These are phyloP conservation scores for Chlorencoelia australis DNA, from an alignment of 2,329 filamentous ascomycete species.

Conservation along the genomic window DNA sequence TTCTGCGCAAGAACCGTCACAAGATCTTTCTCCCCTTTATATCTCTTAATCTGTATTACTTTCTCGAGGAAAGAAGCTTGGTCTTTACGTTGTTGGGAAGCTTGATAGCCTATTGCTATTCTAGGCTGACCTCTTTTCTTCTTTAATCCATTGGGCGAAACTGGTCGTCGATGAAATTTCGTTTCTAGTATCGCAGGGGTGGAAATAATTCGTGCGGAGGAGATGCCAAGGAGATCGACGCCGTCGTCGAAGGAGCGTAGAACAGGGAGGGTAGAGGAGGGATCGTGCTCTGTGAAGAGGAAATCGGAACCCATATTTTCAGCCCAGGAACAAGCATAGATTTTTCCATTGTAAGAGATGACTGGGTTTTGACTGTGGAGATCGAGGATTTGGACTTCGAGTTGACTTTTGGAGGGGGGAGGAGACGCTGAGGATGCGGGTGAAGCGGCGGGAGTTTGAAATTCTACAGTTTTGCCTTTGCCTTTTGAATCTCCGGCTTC, in stretches of 20 bases:
- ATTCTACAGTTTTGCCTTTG: not conserved
- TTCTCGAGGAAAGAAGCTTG: slow-evolving; percentile 52
- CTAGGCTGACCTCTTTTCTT: slow-evolving; percentile 4
- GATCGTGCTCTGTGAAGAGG: slow-evolving; percentile 50
- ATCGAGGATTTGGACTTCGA: slow-evolving; percentile 67
- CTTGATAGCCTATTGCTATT: slow-evolving; percentile 18
- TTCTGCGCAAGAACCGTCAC: slow-evolving; percentile 48
- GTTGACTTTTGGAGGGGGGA: too few relatives aligned
- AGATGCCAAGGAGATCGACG: slow-evolving; percentile 64
- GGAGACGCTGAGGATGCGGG: too few relatives aligned
- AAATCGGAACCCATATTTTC: slow-evolving; percentile 77
- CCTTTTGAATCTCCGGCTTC: not conserved
- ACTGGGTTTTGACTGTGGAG: slow-evolving; percentile 68
- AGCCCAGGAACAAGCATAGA: slow-evolving; percentile 75
- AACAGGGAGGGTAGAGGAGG: slow-evolving; percentile 32
- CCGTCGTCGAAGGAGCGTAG: slow-evolving; percentile 43
- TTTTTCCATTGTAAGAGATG: slow-evolving; percentile 65
- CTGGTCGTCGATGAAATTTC: slow-evolving; percentile 1
- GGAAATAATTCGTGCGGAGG: slow-evolving; percentile 59
- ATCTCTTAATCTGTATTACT: slow-evolving; percentile 53
- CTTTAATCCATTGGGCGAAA: not conserved
- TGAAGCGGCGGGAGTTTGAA: too few relatives aligned
- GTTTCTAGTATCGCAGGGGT: slow-evolving; percentile 27
- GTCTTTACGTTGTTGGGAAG: slow-evolving; percentile 27
- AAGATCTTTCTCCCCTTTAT: slow-evolving; percentile 53